Base-by-base conservation (phyloP, 495 filamentous ascomycete genomes). In the Cetradonia linearis region DNA sequence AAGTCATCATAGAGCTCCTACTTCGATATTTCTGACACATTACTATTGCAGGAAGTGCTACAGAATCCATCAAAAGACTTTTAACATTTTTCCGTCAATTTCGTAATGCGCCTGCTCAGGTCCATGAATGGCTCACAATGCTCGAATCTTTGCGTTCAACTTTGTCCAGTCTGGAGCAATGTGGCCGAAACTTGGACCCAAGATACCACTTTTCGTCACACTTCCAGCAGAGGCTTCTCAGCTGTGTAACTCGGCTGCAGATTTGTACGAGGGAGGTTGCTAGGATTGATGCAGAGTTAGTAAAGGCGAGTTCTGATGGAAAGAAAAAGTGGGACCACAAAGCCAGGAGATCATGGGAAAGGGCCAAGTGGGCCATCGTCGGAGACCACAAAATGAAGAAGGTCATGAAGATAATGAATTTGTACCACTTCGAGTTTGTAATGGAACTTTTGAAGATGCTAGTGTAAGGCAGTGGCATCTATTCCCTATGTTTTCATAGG, bases 271-370 rank as follows among this genome's bases (percentile, higher is more conserved):
- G 10, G 9, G 55, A 57, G 33, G 25, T 62, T 38, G 53, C 54
- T 33, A 62, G 23, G 18, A 44, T 58, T 52, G 38, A 62, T 44
- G 50, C 60, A 56, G 27, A 62, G 31, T 44, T 62, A 30, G 7
- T 7, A 11, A 58, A 28, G 16, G 18, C 13, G 4, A 58, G n/a
- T 46, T 28, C 34, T 47, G 28, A 62, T 36, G 54, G 60, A 14
- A 50, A n/a, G 34, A 56, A 58, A 16, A 47, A 58, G 28, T 58
- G 55, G 60, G 55, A 58, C 23, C 34, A 52, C 7, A 62, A 36
- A 36, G 30, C 55, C 36, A 62, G 55, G 36, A 62, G 55, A 58
- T 62, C 60, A 33, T 62, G 60, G 60, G 27, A 58, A 58, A 62
- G 40, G 60, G 40, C 55, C 13, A 62, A 62, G 36, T 62, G 60